phyloP scores from a whole-genome alignment of 495 filamentous ascomycete species.

The Lindgomyces ingoldianus region DNA sequence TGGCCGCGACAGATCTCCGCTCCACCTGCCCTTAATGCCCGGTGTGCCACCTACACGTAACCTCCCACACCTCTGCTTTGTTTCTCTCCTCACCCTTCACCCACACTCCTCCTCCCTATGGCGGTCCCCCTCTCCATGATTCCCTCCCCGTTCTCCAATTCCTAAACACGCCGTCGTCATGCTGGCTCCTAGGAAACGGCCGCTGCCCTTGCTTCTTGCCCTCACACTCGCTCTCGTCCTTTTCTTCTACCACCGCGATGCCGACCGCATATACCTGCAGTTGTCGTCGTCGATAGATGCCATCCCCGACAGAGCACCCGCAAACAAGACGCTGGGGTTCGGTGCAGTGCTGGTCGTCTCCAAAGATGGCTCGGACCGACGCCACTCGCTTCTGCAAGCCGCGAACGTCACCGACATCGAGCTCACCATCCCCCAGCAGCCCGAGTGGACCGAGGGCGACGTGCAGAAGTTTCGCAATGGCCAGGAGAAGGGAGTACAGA shows the following conservation, averaged over 20 bases:
- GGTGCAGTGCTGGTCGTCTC: slow-evolving; percentile 44
- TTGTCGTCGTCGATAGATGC: slow-evolving; percentile 5
- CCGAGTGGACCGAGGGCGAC: slow-evolving; percentile 43
- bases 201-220: slow-evolving; percentile 18
- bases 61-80: too few species aligned
- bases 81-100: too few species aligned
- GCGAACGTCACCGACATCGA: slow-evolving; percentile 45
- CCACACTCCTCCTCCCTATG: neutral
- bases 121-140: neutral
- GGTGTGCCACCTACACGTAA: neutral
- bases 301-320: slow-evolving; percentile 11
- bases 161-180: too few species aligned
- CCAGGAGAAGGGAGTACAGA: slow-evolving; percentile 31
- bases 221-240: slow-evolving; percentile 20
- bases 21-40: neutral
- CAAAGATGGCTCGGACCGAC: slow-evolving; percentile 33
- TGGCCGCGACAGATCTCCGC: neutral
- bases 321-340: slow-evolving; percentile 38
- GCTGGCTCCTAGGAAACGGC: slow-evolving; percentile 28
- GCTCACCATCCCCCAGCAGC: slow-evolving; percentile 43
- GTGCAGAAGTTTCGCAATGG: slow-evolving; percentile 29
- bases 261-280: slow-evolving; percentile 23
- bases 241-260: slow-evolving; percentile 28
- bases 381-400: slow-evolving; percentile 39
- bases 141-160: neutral